Base-by-base conservation (phyloP, 169 alveolate species). In the Plasmodium knowlesi region DNA sequence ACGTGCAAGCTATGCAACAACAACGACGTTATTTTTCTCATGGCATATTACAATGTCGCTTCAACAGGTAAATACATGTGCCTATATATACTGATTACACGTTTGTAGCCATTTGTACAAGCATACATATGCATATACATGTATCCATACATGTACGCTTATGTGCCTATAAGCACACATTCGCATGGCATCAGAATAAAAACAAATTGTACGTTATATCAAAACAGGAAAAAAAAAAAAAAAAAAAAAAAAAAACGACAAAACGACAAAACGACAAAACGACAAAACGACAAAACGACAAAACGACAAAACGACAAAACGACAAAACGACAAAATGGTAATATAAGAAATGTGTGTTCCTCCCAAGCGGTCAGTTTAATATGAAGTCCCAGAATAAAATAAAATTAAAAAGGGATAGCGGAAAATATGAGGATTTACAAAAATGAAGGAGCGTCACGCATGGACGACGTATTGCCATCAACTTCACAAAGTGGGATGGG, bases 141-240 rank as follows among this genome's bases (percentile, higher is more conserved):
- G 89, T 5, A 30, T 81, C 2, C 39, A 32, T 39, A 57, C 34
- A 81, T 28, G 67, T 12, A 32, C 14, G 22, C 86, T 50, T 46
- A 53, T 43, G 67, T 82, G 50, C 67, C 22, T 46, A 34, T 50
- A 4, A 43, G 10, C 34, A 39, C 46, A n/a, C 57, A 82, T 74
- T 22, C 89, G 43, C 86, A 80, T 80, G 61, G 61, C 37, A 80
- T 74, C 53, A 80, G 61, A 80, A 50, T 12, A 22, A 16, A 50
- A 50, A n/a, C n/a, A 50, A 50, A 50, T 50, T 50, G 19, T 50
- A 50, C 61, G 61, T 50, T 67, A 28, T 67, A 25, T 19, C 41
- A 67, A 67, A 25, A 3, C 14, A 28, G 19, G 37, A 25, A 67
- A 67, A 67, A 67, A 67, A 67, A 25, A 25, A 25, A n/a, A 61